A percentile compares a stretch with the other conserved stretches of the same genome.
Conservation (phyloP, 2,329 filamentous ascomycete species). For the Hymenoscyphus fructigenus region DNA sequence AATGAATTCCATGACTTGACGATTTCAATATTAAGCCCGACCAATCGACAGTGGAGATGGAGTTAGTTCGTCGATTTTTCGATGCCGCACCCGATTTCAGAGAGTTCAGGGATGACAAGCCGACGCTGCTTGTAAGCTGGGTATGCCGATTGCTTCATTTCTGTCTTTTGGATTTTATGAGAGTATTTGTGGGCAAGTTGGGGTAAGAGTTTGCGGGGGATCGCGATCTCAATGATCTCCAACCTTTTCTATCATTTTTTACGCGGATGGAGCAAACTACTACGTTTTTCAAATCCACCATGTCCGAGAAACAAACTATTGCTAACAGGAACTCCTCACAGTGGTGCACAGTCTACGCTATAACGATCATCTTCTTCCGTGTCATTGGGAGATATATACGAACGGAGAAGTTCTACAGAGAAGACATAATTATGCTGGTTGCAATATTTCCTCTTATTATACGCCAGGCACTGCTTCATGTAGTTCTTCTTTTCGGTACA, state of each 20-base stretch:
- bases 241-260: not conserved
- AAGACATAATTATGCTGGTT: constrained; percentile 81
- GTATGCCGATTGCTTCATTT: constrained; percentile 3
- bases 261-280: not conserved
- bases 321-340: constrained; percentile 1
- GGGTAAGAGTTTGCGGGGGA: not conserved
- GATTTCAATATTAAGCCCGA: not conserved
- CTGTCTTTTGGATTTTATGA: not conserved
- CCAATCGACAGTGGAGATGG: constrained; percentile 21
- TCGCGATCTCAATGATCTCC: not conserved
- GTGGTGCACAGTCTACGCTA: constrained; percentile 81
- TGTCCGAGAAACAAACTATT: not conserved
- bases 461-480: constrained; percentile 83
- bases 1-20: not conserved
- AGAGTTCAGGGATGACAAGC: constrained; percentile 60
- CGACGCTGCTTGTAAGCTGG: constrained; percentile 89
- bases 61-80: constrained; percentile 27
- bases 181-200: not conserved
- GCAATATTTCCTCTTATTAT: constrained; percentile 77
- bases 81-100: constrained; percentile 27
- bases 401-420: constrained; percentile 79
- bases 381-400: constrained; percentile 80
- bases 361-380: constrained; percentile 78
- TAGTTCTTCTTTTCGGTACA: constrained; percentile 82
- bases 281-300: not conserved